Percentiles rank a stretch among this genome's conserved stretches.
Conservation (phyloP, 2,329 filamentous ascomycete species). For the Alternaria viburni region DNA sequence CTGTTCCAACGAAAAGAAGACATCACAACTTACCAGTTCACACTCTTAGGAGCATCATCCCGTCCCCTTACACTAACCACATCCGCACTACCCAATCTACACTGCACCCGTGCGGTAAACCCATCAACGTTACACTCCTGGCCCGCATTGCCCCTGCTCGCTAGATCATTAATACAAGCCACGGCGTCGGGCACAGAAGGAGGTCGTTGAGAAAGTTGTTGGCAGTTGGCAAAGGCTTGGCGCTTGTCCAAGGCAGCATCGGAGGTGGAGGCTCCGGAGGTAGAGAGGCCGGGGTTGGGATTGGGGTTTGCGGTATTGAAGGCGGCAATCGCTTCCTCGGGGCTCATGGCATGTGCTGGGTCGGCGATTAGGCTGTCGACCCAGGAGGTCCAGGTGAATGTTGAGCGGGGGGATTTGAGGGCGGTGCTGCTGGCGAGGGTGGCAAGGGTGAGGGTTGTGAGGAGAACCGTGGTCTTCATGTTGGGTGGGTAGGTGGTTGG, state of each 20-base stretch:
- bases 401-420: background rate
- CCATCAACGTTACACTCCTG: background rate
- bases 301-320: background rate
- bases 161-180: background rate
- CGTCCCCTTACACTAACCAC: slow-evolving; percentile 1
- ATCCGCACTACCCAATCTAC: background rate
- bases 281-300: background rate
- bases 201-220: background rate
- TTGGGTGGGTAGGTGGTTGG: background rate
- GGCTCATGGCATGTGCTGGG: background rate
- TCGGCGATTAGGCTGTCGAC: slow-evolving; percentile 6
- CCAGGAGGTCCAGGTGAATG: slow-evolving; percentile 9
- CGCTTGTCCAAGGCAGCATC: background rate
- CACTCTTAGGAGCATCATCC: background rate
- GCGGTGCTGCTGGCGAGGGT: background rate
- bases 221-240: background rate
- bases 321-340: background rate
- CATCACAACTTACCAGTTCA: slow-evolving; percentile 1
- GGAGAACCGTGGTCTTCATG: background rate
- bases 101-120: background rate
- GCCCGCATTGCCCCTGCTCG: background rate
- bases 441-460: slow-evolving; percentile 2
- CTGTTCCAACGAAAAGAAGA: too few relatives aligned
- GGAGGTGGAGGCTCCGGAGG: too few relatives aligned
- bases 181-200: background rate